phyloP scores from a whole-genome alignment of 2,329 filamentous ascomycete genomes.

The Colletotrichum coccodes region DNA sequence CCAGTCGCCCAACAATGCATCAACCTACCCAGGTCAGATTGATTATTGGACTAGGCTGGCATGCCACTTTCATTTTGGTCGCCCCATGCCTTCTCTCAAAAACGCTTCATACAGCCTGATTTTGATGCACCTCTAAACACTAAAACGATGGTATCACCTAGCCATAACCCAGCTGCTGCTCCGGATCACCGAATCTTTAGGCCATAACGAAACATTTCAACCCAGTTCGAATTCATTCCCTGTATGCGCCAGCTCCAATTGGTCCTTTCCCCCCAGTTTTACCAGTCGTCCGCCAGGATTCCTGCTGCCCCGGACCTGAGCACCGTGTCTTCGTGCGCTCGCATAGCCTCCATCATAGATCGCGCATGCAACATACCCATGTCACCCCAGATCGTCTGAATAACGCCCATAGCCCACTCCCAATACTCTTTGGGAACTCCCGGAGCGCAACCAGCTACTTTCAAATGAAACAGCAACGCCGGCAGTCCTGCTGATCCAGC shows the following conservation, averaged over 20 bases:
- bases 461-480: constrained; percentile 59
- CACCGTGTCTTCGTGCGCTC: constrained; percentile 35
- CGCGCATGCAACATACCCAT: constrained; percentile 63
- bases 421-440: constrained; percentile 54
- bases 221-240: background rate
- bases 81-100: background rate
- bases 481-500: constrained; percentile 60
- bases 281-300: constrained; percentile 32
- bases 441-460: constrained; percentile 57
- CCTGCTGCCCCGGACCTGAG: constrained; percentile 27
- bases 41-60: background rate
- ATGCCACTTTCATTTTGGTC: background rate
- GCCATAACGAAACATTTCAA: background rate
- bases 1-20: no score
- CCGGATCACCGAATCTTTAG: background rate
- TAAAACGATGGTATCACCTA: constrained; percentile 20
- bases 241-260: background rate
- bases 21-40: background rate
- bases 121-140: background rate
- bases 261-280: background rate
- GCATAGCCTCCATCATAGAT: constrained; percentile 54
- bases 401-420: constrained; percentile 54
- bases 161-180: background rate
- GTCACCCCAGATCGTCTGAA: constrained; percentile 60
- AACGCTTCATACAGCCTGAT: background rate